These are phyloP conservation scores for Corniculantispora saksenae DNA, from an alignment of 2,329 filamentous ascomycete genomes.

Conservation along the genomic window DNA sequence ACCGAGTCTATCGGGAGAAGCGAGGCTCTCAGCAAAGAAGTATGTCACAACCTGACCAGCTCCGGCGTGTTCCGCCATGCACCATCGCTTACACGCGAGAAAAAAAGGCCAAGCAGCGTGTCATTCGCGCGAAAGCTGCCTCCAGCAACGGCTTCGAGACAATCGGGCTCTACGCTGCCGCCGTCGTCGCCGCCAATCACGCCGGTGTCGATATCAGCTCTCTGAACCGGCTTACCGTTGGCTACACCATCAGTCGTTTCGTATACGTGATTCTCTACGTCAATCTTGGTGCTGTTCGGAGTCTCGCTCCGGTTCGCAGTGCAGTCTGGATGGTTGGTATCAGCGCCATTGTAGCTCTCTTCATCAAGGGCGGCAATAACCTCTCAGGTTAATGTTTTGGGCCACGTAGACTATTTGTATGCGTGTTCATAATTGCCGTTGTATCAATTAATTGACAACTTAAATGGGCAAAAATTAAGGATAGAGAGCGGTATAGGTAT, in stretches of 20 bases:
- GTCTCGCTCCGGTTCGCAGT: slow-evolving; percentile 39
- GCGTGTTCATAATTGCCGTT: no score
- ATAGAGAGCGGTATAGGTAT: no score
- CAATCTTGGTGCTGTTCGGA: slow-evolving; percentile 42
- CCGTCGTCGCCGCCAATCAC: slow-evolving; percentile 48
- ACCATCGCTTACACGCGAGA: no score
- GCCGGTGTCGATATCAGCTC: slow-evolving; percentile 38
- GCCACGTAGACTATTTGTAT: not conserved
- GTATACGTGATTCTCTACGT: slow-evolving; percentile 47
- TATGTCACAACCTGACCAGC: slow-evolving; percentile 24
- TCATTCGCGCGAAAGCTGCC: slow-evolving; percentile 54
- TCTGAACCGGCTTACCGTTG: slow-evolving; percentile 42
- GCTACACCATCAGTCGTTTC: slow-evolving; percentile 42
- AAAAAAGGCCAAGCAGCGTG: slow-evolving; percentile 54
- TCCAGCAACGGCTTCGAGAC: slow-evolving; percentile 47
- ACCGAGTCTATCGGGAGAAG: slow-evolving; percentile 33
- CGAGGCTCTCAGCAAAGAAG: slow-evolving; percentile 33
- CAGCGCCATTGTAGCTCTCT: slow-evolving; percentile 37
- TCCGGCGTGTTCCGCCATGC: no score
- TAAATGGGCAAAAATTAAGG: no score
- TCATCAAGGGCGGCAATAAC: slow-evolving; percentile 42
- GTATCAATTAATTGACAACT: no score
- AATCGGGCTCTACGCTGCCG: slow-evolving; percentile 44
- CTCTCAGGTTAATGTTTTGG: slow-evolving; percentile 16
- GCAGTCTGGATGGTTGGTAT: slow-evolving; percentile 40